A percentile compares a stretch with the other conserved stretches of the same genome.
Conservation (phyloP, 306 rosid genomes). For the Macrotyloma uniflorum region DNA sequence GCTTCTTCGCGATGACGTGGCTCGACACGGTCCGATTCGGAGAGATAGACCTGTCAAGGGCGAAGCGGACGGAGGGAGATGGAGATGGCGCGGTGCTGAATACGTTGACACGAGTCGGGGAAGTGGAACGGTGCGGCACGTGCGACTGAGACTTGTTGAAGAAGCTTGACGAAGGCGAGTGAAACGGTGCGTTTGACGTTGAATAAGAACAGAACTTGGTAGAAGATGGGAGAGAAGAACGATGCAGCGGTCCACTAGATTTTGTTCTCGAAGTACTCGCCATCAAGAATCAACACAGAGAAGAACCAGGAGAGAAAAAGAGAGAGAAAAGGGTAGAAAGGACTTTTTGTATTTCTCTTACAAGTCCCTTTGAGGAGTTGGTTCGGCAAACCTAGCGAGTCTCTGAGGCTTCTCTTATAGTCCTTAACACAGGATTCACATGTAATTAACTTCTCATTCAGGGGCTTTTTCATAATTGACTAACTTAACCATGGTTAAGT, state of each 20-base stretch:
- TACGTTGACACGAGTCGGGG: conserved; percentile 80
- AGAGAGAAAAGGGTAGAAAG: not conserved
- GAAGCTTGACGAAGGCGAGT: conserved; percentile 44
- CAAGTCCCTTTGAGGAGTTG: conserved; percentile 50
- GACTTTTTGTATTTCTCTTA: not conserved
- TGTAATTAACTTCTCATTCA: not conserved
- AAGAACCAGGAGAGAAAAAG: not conserved
- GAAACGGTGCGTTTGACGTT: conserved; percentile 48
- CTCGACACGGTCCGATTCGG: conserved; percentile 69
- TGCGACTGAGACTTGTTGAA: conserved; percentile 36
- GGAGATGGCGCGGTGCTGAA: conserved; percentile 42
- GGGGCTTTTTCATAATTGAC: conserved; percentile 33
- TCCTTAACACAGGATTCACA: conserved; percentile 13
- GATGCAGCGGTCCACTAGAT: conserved; percentile 45
- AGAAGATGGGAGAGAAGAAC: conserved; percentile 45
- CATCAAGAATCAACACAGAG: conserved; percentile 38
- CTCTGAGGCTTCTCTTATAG: conserved; percentile 68
- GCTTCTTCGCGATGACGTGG: conserved; percentile 50
- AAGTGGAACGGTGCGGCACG: conserved; percentile 57
- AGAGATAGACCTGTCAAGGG: conserved; percentile 72
- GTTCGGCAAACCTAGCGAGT: conserved; percentile 90
- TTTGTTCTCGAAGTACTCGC: conserved; percentile 59
- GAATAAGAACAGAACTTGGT: conserved; percentile 57
- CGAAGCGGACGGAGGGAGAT: conserved; percentile 64
- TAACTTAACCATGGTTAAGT: conserved; percentile 49